Evolutionary conservation across 1,284 basidiomycete species (phyloP), one percentile per base, ranked within the genome.

Genomic region (Porphyrellus sp.): DNA sequence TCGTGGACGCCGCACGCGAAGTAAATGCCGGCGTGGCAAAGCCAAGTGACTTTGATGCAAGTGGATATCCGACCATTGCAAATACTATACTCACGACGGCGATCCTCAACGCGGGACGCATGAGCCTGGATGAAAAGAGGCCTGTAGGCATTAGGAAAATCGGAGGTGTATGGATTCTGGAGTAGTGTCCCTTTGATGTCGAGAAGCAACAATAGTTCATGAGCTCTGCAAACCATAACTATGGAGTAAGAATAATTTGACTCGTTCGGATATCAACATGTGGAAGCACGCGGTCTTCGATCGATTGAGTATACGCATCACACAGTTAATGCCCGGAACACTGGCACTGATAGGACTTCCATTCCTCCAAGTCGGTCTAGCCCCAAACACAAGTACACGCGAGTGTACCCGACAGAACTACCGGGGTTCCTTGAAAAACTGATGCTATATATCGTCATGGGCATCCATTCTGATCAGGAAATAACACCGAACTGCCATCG

Each of bases 51-150:
- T 96, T 85, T 69, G 92, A 96, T 70, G 72, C 70, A 42, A 84
- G 87, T 56, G 89, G 89, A 27, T 76, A 93, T 56, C 93, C 93
- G 34, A 96, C 93, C 24, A 92, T 95, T 70, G 79, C 82, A 53
- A 89, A 90, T 72, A 95, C 92, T 2, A 83, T 96, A 28, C 74
- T 93, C 59, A 94, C 93, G 16, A 95, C 93, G 11, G 93, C 93
- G 7, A 95, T 96, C 69, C 79, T 96, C 58, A 82, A 95, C 61
- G 93, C 93, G 27, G 93, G 93, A 11, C 81, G 93, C 48, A 85
- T 91, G 63, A 91, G 89, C 62, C 74, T 96, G 50, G 92, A 96
- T 70, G 89, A 93, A 76, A 89, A 88, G 75, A 74, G 90, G 55
- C 77, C 86, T 5, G 91, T 97, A 44, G 76, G 76, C 30, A 91